Conservation (phyloP, 2,329 filamentous ascomycete species). For the Exophiala mesophila region DNA sequence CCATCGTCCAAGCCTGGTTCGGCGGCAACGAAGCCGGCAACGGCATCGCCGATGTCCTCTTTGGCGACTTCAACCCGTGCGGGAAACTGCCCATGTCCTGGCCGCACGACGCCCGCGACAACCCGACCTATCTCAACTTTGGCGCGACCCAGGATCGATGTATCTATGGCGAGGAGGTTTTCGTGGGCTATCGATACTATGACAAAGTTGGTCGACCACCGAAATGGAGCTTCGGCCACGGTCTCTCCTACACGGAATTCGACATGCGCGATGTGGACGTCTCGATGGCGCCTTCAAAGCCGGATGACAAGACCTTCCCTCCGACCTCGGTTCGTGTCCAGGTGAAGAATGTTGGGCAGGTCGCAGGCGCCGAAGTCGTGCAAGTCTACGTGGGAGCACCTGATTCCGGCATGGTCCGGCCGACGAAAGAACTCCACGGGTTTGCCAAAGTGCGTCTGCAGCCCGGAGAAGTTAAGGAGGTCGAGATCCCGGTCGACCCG, state of each 20-base stretch:
- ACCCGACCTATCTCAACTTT: conserved; percentile 71
- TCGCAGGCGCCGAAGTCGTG: conserved; percentile 10
- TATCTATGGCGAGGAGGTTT: conserved; percentile 73
- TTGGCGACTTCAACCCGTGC: conserved; percentile 67
- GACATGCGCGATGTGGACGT: conserved; percentile 44
- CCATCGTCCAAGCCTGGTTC: conserved; percentile 73
- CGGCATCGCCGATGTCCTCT: conserved; percentile 69
- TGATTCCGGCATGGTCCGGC: conserved; percentile 26
- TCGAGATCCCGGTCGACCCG: neutral
- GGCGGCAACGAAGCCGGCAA: conserved; percentile 79
- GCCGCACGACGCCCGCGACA: conserved; percentile 61
- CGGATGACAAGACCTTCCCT: neutral
- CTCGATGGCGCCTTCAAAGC: neutral
- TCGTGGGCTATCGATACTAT: conserved; percentile 74
- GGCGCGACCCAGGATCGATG: conserved; percentile 64
- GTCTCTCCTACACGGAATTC: conserved; percentile 72
- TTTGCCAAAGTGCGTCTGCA: conserved; percentile 39
- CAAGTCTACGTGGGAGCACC: conserved; percentile 9
- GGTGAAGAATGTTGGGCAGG: conserved; percentile 22
- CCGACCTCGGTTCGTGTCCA: conserved; percentile 28
- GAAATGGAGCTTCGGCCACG: conserved; percentile 73
- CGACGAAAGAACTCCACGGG: conserved; percentile 42
- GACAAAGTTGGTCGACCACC: conserved; percentile 60
- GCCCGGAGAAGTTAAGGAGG: neutral
- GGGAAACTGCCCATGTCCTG: conserved; percentile 71